A percentile compares a stretch with the other conserved stretches of the same genome.
Evolutionary conservation across 2,329 filamentous ascomycete species (phyloP).

Genomic region (Penicillium janthinellum): DNA sequence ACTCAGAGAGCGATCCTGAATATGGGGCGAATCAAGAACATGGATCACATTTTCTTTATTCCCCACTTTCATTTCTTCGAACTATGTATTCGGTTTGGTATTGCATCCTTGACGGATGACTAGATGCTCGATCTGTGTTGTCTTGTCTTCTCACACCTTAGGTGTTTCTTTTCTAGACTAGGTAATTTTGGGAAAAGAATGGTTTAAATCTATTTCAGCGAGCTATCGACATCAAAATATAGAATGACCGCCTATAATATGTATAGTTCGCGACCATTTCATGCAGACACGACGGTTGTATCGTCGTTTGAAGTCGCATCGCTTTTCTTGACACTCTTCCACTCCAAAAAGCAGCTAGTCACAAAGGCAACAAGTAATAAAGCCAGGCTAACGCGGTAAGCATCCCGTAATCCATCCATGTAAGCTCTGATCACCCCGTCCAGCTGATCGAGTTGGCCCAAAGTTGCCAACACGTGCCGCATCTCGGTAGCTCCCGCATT

Average conservation of each 20-base stretch:
- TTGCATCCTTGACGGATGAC: no score
- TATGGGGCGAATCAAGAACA: no score
- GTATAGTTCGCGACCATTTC: not conserved
- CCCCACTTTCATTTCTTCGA: no score
- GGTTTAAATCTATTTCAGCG: no score
- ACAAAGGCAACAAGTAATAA: constrained; percentile 1
- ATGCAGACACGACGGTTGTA: not conserved
- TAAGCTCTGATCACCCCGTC: constrained; percentile 1
- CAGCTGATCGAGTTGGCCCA: constrained; percentile 4
- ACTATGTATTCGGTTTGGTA: no score
- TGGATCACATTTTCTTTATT: no score
- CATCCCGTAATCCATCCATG: not conserved
- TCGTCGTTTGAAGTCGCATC: not conserved
- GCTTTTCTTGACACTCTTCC: constrained; percentile 3
- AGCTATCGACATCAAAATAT: no score
- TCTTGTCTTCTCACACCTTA: no score
- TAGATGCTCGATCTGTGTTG: no score
- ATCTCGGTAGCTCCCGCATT: constrained; percentile 2
- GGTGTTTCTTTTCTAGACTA: no score
- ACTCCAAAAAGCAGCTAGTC: not conserved
- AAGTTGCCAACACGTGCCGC: not conserved
- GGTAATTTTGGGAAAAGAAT: no score
- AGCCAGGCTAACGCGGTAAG: constrained; percentile 1
- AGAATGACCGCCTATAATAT: not conserved
- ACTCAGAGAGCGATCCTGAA: no score